Conservation (phyloP, 1,284 basidiomycete species). For the Crucibulum cyathiforme region DNA sequence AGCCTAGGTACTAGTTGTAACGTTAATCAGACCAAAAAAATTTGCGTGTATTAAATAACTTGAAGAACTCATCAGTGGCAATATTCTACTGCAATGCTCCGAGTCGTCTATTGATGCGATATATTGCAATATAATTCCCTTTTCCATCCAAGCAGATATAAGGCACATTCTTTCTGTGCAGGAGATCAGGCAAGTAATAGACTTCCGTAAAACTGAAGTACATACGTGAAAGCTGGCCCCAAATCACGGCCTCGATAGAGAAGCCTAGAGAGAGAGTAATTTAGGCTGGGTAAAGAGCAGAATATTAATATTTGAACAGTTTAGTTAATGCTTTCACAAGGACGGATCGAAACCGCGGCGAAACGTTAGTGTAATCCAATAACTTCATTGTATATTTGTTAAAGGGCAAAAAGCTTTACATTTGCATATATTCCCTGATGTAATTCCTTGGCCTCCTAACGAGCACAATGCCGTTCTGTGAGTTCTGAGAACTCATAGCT, state of each 20-base stretch:
- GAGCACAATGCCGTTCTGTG: too few relatives aligned
- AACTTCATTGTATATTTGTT: too few relatives aligned
- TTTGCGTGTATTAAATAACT: background rate
- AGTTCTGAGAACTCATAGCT: too few relatives aligned
- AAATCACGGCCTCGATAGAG: slow-evolving; percentile 27
- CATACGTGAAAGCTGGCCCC: slow-evolving; percentile 32
- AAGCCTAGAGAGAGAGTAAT: slow-evolving; percentile 16
- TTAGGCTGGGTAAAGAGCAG: background rate
- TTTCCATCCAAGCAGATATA: slow-evolving; percentile 31
- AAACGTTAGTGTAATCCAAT: too few relatives aligned
- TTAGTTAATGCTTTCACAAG: too few relatives aligned
- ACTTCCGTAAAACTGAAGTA: slow-evolving; percentile 34
- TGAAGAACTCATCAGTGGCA: background rate
- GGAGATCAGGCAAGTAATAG: slow-evolving; percentile 13
- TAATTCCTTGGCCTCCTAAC: too few relatives aligned
- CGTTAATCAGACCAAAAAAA: background rate
- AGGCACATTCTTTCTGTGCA: slow-evolving; percentile 21
- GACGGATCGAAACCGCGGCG: too few relatives aligned
- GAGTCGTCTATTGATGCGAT: background rate
- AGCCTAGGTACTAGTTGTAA: background rate
- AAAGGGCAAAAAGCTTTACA: too few relatives aligned
- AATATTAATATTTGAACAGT: slow-evolving; percentile 11
- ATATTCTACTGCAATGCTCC: background rate
- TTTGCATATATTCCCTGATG: too few relatives aligned
- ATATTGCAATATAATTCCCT: slow-evolving; percentile 17